These are phyloP conservation scores for Knoxdaviesia capensis DNA, from an alignment of 2,329 filamentous ascomycete species.

Conservation along the genomic window DNA sequence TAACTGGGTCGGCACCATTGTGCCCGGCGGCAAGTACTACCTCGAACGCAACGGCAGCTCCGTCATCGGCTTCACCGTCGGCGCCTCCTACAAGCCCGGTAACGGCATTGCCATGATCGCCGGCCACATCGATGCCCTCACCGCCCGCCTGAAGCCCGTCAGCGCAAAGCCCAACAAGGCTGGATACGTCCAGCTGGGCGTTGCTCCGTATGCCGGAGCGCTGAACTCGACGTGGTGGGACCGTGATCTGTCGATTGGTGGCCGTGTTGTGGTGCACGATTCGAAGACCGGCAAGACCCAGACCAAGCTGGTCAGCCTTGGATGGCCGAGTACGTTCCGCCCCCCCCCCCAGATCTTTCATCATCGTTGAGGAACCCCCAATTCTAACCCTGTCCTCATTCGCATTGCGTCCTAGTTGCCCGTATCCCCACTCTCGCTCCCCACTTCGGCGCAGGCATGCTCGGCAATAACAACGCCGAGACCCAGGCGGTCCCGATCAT, in stretches of 20 bases:
- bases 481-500: conserved; percentile 91
- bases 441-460: conserved; percentile 68
- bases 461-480: conserved; percentile 56
- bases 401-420: conserved; percentile 30
- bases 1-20: conserved; percentile 51
- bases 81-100: conserved; percentile 59
- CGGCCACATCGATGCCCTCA: conserved; percentile 83
- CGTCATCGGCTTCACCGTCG: conserved; percentile 69
- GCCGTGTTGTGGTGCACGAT: conserved; percentile 69
- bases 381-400: not conserved
- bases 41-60: conserved; percentile 70
- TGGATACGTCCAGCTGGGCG: conserved; percentile 74
- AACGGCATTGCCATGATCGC: conserved; percentile 79
- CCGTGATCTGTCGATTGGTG: conserved; percentile 77
- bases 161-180: conserved; percentile 67
- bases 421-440: conserved; percentile 80
- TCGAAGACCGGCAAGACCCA: conserved; percentile 52
- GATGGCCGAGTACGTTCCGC: conserved; percentile 45
- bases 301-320: conserved; percentile 70
- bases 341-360: not conserved
- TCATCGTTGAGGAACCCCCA: not conserved
- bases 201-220: conserved; percentile 80
- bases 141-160: conserved; percentile 78
- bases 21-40: conserved; percentile 76
- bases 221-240: conserved; percentile 94